Evolutionary conservation across 768 basidiomycete species (phyloP), one percentile per base, ranked within the genome.

Genomic region (Pleurotus sapidus): DNA sequence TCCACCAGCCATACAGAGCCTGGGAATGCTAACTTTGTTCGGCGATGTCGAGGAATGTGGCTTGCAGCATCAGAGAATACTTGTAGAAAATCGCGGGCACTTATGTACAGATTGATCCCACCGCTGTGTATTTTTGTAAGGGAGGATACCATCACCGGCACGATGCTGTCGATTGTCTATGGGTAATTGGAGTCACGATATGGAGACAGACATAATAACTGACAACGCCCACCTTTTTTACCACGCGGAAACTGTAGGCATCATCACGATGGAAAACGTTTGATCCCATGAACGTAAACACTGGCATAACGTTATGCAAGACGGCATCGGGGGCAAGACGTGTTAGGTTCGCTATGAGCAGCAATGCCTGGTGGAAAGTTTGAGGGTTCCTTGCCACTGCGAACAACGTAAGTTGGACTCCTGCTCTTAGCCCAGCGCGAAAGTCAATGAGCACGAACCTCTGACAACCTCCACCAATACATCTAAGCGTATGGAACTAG

Each of bases 211-310:
- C 17, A 11, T 11, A 27, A 50, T 59, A 42, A 27, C n/a, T 24
- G 7, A 12, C 14, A 3, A 42, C 2, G 49, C 74, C 45, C 55
- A 93, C 94, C 79, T 90, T 91, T 68, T 98, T 95, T 2, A 98
- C 92, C 7, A 98, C 95, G 38, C 86, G 85, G 77, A 97, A 96
- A 66, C 91, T 95, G 72, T 96, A 95, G 0, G 89, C 84, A 67
- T 99, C 97, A 62, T 99, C 97, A 47, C 95, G 83, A 66, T 97
- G 96, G 76, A 98, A 92, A 15, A 98, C 88, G 60, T 93, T 95
- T n/a, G 95, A 93, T 17, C 97, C 96, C 93, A 98, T 98, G 74
- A 98, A 98, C 0, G 95, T 98, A 77, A 99, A 98, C 46, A 99
- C 87, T 3, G 97, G 96, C 93, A 99, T 97, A 50, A 98, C 82